phyloP scores from a whole-genome alignment of 305 asterid species.

The Fraxinus paxiana region DNA sequence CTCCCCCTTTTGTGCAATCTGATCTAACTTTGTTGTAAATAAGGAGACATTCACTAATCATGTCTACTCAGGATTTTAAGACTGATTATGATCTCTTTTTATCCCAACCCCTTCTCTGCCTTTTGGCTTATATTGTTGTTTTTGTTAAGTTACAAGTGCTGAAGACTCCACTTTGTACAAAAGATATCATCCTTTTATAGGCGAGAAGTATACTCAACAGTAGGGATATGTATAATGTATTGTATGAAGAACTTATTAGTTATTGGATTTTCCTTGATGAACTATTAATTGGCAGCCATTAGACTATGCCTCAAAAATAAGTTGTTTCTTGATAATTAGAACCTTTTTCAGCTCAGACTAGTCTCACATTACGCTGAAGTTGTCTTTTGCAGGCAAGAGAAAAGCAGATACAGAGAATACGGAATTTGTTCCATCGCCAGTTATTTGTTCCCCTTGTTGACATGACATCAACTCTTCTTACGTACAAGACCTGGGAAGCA shows the following conservation, averaged over 20 bases:
- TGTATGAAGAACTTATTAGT: neutral
- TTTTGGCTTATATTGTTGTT: neutral
- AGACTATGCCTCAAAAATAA: neutral
- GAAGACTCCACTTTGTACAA: neutral
- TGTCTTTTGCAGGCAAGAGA: conserved; percentile 62
- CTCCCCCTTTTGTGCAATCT: neutral
- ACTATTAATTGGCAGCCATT: conserved; percentile 4
- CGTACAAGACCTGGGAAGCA: conserved; percentile 80
- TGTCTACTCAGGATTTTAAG: neutral
- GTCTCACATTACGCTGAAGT: conserved; percentile 17
- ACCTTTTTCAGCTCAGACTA: neutral
- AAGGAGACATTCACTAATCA: neutral
- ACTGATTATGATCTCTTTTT: neutral
- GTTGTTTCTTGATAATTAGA: conserved; percentile 15
- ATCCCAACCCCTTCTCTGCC: neutral
- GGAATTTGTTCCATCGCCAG: conserved; percentile 78
- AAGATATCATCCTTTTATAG: neutral
- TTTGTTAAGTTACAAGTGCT: neutral
- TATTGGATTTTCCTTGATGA: neutral
- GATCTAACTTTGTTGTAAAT: neutral
- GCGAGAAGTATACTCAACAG: conserved; percentile 1
- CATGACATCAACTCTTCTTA: conserved; percentile 47
- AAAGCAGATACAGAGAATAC: conserved; percentile 70
- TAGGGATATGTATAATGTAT: neutral
- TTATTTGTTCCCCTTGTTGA: conserved; percentile 74